Evolutionary conservation across 306 rosid species (phyloP).

Genomic region (Lathyrus aphaca): DNA sequence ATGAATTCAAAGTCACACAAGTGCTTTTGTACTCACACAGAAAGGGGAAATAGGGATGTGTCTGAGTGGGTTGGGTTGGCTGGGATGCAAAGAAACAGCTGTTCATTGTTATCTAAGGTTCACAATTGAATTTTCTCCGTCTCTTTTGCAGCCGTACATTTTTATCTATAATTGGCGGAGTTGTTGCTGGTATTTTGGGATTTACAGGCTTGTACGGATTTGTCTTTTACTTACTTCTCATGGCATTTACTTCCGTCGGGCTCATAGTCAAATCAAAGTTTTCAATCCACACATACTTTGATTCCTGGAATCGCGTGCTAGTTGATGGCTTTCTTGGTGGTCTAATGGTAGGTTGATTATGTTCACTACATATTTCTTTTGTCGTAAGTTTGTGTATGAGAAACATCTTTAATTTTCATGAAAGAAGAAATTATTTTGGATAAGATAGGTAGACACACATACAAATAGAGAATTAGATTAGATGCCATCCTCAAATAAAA

Average conservation of each 20-base stretch:
- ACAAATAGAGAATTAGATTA: conserved; percentile 17
- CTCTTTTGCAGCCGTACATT: conserved; percentile 85
- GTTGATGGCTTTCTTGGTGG: conserved; percentile 79
- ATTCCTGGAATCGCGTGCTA: conserved; percentile 68
- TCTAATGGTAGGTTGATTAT: conserved; percentile 62
- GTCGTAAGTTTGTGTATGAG: conserved; percentile 17
- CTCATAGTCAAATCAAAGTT: conserved; percentile 69
- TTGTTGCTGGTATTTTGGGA: conserved; percentile 94
- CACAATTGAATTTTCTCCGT: conserved; percentile 16
- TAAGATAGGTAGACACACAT: conserved; percentile 2
- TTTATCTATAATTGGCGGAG: conserved; percentile 90
- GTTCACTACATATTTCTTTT: conserved; percentile 35
- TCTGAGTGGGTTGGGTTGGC: neutral
- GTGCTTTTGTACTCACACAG: conserved; percentile 7
- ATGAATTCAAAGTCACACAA: conserved; percentile 9
- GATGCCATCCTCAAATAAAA: neutral
- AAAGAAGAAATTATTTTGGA: conserved; percentile 19
- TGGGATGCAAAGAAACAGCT: neutral
- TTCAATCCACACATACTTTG: conserved; percentile 67
- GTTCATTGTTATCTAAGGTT: conserved; percentile 21
- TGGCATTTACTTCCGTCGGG: conserved; percentile 75
- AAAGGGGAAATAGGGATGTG: conserved; percentile 3
- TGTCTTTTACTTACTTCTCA: conserved; percentile 72
- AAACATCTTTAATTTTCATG: conserved; percentile 9
- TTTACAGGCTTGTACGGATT: conserved; percentile 84